Base-by-base conservation (phyloP, 257 asterid species). In the Przewalskia tangutica region DNA sequence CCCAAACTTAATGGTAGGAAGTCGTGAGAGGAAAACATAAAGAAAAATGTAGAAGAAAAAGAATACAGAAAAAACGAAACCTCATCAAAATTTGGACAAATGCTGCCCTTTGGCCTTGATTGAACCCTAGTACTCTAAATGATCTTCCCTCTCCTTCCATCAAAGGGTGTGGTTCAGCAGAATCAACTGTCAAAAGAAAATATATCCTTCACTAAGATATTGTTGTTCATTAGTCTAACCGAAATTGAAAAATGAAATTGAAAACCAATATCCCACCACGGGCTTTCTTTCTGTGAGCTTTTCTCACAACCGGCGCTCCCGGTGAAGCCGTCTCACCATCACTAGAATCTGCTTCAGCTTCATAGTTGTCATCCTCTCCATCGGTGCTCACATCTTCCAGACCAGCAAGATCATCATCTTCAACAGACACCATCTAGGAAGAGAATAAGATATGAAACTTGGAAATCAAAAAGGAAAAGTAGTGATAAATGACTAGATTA, bases 71-170 rank as follows among this genome's bases (percentile, higher is more conserved):
- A 40, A 81, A 20, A 77, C 36, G 13, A 79, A 80, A 80, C 44
- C 82, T 79, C 82, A 79, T 95, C 87, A 95, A 82, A 80, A 92
- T 88, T 87, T 95, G 98, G 76, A 95, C 97, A 87, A 95, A 95
- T 32, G 86, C 82, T 75, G 97, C 97, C 86, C 99, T 88, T 87
- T 95, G 98, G 82, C 77, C 92, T 84, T 93, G 99, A 86, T 93
- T 95, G 85, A 95, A 95, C 44, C 99, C 99, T 85, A 91, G 82
- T 54, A 95, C 94, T 48, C 98, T 91, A 81, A 93, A 91, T 77
- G 94, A 91, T 87, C 90, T 91, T 70, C 97, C 99, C 91, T 95
- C 97, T 23, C 99, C 98, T 90, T 94, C 99, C 98, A 95, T 92
- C 85, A 94, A 87, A 83, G 99, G 99, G 82, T 88, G 88, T 55